phyloP scores from a whole-genome alignment of 139 green algal species.

The Microglena sp. region DNA sequence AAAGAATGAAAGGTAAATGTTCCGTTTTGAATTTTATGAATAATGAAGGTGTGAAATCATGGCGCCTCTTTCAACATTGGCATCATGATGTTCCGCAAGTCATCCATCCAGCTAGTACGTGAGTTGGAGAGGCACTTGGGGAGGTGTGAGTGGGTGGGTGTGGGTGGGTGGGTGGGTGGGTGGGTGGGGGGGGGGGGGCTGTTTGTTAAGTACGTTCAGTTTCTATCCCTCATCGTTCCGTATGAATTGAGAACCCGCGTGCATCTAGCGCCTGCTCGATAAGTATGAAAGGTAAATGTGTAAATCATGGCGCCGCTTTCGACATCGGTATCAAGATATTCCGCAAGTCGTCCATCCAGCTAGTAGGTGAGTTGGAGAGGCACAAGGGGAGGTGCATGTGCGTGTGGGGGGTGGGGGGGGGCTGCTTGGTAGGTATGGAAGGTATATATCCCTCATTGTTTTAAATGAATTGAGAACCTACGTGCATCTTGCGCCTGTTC shows the following conservation, averaged over 20 bases:
- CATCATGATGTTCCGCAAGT: constrained; percentile 70
- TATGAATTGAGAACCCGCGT: not conserved
- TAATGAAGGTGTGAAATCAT: too few relatives aligned
- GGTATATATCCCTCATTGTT: too few relatives aligned
- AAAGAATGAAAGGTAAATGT: not conserved
- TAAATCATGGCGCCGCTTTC: too few relatives aligned
- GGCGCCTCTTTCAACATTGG: constrained; percentile 80
- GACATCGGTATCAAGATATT: not conserved
- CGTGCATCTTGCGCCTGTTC: constrained; percentile 11
- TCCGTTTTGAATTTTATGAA: too few relatives aligned
- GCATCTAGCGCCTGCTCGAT: constrained; percentile 12
- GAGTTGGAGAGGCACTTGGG: not conserved
- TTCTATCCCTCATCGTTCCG: not conserved
- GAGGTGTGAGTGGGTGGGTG: not conserved
- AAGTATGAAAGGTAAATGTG: not conserved
- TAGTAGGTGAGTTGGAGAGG: not conserved
- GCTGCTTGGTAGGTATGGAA: not conserved
- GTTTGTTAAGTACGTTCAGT: too few relatives aligned
- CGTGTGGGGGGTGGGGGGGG: too few relatives aligned
- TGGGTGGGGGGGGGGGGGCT: too few relatives aligned
- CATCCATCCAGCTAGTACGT: not conserved
- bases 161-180: too few relatives aligned
- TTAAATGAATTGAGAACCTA: too few relatives aligned
- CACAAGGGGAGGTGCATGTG: not conserved
- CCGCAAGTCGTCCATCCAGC: not conserved